These are phyloP conservation scores for Clavispora vitiphila DNA, from an alignment of 805 yeast genomes.

Conservation along the genomic window DNA sequence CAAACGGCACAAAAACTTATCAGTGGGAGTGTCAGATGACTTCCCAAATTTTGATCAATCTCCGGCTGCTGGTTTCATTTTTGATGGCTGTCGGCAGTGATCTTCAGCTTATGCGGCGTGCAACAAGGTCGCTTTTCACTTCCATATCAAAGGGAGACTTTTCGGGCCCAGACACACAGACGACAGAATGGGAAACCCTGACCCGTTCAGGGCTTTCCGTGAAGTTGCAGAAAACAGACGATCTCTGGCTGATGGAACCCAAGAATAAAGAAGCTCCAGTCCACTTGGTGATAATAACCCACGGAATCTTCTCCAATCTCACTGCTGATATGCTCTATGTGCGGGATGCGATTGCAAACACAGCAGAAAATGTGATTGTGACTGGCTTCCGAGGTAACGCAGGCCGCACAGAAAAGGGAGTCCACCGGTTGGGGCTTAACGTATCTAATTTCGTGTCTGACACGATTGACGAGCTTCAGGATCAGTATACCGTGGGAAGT, in stretches of 20 bases:
- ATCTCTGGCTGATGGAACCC: constrained; percentile 27
- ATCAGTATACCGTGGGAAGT: constrained; percentile 16
- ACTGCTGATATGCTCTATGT: constrained; percentile 42
- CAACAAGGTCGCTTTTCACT: constrained; percentile 21
- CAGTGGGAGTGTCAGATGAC: constrained; percentile 37
- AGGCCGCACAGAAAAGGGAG: constrained; percentile 38
- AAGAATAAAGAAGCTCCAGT: constrained; percentile 25
- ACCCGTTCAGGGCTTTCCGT: constrained; percentile 18
- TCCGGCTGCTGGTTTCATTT: constrained; percentile 24
- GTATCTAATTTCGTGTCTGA: constrained; percentile 26
- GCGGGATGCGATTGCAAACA: constrained; percentile 25
- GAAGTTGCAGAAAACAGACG: constrained; percentile 21
- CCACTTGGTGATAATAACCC: constrained; percentile 39
- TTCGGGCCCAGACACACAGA: too few relatives aligned
- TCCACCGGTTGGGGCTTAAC: constrained; percentile 30
- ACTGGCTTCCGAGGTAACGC: constrained; percentile 38
- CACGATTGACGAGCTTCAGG: constrained; percentile 19
- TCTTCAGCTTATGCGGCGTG: constrained; percentile 25
- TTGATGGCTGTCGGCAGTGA: constrained; percentile 38
- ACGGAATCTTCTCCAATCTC: constrained; percentile 39
- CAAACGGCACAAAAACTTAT: constrained; percentile 17
- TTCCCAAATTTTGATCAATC: constrained; percentile 38
- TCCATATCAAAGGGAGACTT: constrained; percentile 14
- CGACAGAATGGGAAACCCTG: constrained; percentile 9
- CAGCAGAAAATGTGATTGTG: constrained; percentile 30